phyloP scores from a whole-genome alignment of 1,284 basidiomycete species.

The Microstroma glucosiphilum region DNA sequence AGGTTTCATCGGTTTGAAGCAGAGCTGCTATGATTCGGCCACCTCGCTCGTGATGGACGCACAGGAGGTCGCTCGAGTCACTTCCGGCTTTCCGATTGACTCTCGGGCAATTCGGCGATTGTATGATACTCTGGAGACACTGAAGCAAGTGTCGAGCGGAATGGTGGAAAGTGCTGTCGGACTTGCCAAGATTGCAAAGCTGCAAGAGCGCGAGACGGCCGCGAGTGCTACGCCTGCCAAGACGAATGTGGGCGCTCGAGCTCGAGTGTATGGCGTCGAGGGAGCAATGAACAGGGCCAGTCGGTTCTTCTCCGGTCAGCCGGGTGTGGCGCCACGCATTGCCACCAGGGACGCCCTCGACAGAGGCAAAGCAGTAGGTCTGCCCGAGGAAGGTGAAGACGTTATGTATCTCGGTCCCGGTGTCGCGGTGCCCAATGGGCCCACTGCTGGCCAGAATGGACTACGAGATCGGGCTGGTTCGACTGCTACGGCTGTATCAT shows the following conservation, averaged over 20 bases:
- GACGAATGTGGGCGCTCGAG: conserved; percentile 27
- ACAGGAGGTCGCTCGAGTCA: conserved; percentile 16
- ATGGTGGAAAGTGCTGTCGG: conserved; percentile 20
- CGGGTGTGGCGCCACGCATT: neutral
- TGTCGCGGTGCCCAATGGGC: conserved; percentile 37
- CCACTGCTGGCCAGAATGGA: conserved; percentile 17
- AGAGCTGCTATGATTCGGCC: conserved; percentile 30
- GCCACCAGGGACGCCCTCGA: neutral
- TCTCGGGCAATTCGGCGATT: neutral
- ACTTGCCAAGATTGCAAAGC: conserved; percentile 24
- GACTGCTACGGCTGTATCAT: conserved; percentile 28
- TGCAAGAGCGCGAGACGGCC: conserved; percentile 22
- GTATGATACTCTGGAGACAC: neutral
- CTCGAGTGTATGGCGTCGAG: conserved; percentile 27
- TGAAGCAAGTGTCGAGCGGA: conserved; percentile 2
- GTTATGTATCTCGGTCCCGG: conserved; percentile 42
- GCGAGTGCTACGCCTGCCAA: conserved; percentile 6
- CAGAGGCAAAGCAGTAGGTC: conserved; percentile 6
- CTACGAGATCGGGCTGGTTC: conserved; percentile 30
- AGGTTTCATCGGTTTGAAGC: conserved; percentile 28
- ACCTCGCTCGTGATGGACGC: conserved; percentile 22
- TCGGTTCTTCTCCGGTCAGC: neutral
- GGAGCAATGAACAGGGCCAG: neutral
- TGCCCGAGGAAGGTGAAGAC: conserved; percentile 20
- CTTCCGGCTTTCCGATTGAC: neutral